Conservation (phyloP, 1,284 basidiomycete genomes). For the Pterula multifida region DNA sequence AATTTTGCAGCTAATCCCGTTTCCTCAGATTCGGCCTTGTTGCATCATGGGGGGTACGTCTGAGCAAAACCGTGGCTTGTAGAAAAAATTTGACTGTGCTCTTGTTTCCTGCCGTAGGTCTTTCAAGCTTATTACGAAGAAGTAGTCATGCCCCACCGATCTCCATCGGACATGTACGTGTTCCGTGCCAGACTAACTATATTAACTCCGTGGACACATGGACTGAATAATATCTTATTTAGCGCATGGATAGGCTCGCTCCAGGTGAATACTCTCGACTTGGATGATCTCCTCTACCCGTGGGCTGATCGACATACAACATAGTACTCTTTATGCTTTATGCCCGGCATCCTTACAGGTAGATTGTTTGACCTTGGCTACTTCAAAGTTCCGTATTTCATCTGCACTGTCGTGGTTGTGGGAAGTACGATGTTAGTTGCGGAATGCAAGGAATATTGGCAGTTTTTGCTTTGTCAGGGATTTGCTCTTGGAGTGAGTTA, state of each 20-base stretch:
- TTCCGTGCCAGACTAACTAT: constrained; percentile 1
- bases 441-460: constrained; percentile 37
- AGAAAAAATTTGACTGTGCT: no score
- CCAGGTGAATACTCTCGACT: constrained; percentile 27
- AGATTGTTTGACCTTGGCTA: constrained; percentile 42
- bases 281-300: no score
- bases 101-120: no score
- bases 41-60: constrained; percentile 1
- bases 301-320: no score
- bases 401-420: constrained; percentile 27
- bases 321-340: constrained; percentile 39
- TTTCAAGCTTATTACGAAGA: constrained; percentile 45
- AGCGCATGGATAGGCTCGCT: constrained; percentile 70
- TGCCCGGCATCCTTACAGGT: constrained; percentile 35
- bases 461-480: constrained; percentile 36
- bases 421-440: constrained; percentile 34
- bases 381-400: constrained; percentile 26
- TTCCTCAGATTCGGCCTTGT: not conserved
- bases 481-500: constrained; percentile 26
- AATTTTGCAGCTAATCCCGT: no score
- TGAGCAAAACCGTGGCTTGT: no score
- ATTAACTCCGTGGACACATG: no score
- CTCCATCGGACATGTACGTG: constrained; percentile 45
- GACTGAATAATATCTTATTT: constrained; percentile 1
- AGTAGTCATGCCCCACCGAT: constrained; percentile 22